Evolutionary conservation across 169 alveolate genomes (phyloP).

Genomic region (Plasmodium billcollinsi): DNA sequence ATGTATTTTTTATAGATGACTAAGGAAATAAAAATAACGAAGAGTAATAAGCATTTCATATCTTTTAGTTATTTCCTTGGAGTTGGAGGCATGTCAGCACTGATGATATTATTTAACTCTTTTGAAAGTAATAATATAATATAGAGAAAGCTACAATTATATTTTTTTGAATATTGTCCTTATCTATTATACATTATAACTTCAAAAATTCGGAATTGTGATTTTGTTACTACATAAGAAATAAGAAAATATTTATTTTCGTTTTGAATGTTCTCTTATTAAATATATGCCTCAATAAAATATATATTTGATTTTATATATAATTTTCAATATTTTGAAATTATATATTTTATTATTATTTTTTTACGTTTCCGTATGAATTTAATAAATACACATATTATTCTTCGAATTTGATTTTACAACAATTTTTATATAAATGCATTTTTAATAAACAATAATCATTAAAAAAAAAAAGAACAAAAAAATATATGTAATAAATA

Average conservation of each 20-base stretch:
- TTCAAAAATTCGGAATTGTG: no score
- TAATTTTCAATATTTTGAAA: constrained; percentile 5
- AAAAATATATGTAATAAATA: constrained; percentile 7
- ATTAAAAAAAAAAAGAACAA: constrained; percentile 21
- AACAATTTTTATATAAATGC: constrained; percentile 1
- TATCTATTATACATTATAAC: no score
- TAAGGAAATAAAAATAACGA: constrained; percentile 57
- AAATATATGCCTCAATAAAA: neutral
- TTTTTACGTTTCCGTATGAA: constrained; percentile 54
- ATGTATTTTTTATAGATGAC: constrained; percentile 63
- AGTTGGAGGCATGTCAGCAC: constrained; percentile 67
- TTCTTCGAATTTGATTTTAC: constrained; percentile 21
- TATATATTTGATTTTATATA: constrained; percentile 25
- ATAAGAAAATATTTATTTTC: no score
- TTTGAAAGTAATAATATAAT: constrained; percentile 28
- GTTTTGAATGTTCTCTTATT: no score
- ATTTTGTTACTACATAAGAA: no score
- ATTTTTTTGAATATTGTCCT: constrained; percentile 12
- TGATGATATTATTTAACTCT: constrained; percentile 60
- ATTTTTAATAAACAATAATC: constrained; percentile 25
- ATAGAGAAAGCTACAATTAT: constrained; percentile 13
- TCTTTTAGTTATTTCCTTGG: constrained; percentile 73
- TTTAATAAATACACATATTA: neutral
- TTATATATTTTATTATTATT: constrained; percentile 2
- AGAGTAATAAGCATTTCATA: constrained; percentile 32